Percentiles rank a stretch among this genome's conserved stretches.
These are phyloP conservation scores for Arthrobotrys musiformis DNA, from an alignment of 2,329 filamentous ascomycete species.

Conservation along the genomic window DNA sequence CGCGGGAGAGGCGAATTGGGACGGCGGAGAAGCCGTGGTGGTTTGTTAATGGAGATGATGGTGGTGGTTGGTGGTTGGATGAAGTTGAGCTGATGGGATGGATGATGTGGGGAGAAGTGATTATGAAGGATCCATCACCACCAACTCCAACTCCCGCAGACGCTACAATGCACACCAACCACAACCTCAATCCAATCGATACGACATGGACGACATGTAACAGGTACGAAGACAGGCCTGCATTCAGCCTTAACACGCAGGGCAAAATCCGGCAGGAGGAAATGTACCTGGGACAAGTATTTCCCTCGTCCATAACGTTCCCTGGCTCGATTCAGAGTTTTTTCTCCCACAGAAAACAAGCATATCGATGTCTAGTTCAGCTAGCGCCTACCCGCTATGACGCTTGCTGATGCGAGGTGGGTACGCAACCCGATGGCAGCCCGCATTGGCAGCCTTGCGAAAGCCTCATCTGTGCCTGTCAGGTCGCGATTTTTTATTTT, in stretches of 20 bases:
- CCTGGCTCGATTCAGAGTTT: conserved; percentile 10
- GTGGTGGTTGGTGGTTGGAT: neutral
- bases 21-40: conserved; percentile 31
- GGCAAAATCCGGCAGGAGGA: neutral
- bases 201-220: neutral
- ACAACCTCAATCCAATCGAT: neutral
- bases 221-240: neutral
- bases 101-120: conserved; percentile 3
- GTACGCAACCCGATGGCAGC: conserved; percentile 34
- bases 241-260: neutral
- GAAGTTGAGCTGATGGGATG: neutral
- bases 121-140: conserved; percentile 46
- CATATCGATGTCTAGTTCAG: conserved; percentile 39
- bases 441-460: conserved; percentile 51
- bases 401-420: conserved; percentile 46
- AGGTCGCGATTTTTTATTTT: conserved; percentile 21
- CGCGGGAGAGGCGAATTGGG: neutral
- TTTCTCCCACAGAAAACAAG: conserved; percentile 15
- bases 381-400: conserved; percentile 51
- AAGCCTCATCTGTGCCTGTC: conserved; percentile 49
- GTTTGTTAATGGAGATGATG: neutral
- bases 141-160: neutral
- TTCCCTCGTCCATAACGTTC: conserved; percentile 38
- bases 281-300: conserved; percentile 13
- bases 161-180: too few relatives aligned